These are phyloP conservation scores for Brasilioporus rufonigricans DNA, from an alignment of 768 basidiomycete genomes.

Conservation along the genomic window DNA sequence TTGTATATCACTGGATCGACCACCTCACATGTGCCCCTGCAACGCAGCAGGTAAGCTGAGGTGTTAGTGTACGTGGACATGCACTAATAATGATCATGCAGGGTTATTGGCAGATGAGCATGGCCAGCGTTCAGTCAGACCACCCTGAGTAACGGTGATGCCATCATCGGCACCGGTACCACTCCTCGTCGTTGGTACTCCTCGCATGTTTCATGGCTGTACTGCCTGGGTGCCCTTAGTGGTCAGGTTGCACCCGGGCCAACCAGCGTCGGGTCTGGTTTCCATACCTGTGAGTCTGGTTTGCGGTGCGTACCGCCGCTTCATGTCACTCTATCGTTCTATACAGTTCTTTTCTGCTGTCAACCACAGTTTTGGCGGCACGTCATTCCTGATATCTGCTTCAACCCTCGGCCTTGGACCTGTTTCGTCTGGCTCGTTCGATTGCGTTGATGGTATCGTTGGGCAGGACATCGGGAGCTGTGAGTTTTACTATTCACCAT, in stretches of 20 bases:
- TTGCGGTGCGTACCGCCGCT: not conserved
- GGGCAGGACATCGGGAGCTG: constrained; percentile 4
- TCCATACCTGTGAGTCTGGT: constrained; percentile 30
- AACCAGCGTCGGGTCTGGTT: constrained; percentile 20
- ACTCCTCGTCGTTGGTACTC: constrained; percentile 5
- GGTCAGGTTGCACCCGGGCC: constrained; percentile 11
- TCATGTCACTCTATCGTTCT: constrained; percentile 16
- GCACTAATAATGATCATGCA: constrained; percentile 1
- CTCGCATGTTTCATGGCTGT: not conserved
- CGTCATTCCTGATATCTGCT: constrained; percentile 31
- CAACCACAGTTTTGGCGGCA: constrained; percentile 38
- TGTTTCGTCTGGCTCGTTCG: constrained; percentile 15
- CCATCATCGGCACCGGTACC: constrained; percentile 22
- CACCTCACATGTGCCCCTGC: constrained; percentile 33
- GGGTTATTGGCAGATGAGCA: constrained; percentile 14
- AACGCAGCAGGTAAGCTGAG: constrained; percentile 18
- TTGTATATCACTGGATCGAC: constrained; percentile 43
- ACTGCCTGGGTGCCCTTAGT: not conserved
- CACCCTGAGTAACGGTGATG: constrained; percentile 1
- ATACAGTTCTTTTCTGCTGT: constrained; percentile 30
- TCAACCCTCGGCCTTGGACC: constrained; percentile 39
- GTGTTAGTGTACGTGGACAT: not conserved
- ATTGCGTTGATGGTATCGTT: constrained; percentile 32
- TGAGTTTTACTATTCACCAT: not conserved
- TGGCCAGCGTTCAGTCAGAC: constrained; percentile 3